phyloP scores from a whole-genome alignment of 164 flowering plant species.

The Stephania yunnanensis region DNA sequence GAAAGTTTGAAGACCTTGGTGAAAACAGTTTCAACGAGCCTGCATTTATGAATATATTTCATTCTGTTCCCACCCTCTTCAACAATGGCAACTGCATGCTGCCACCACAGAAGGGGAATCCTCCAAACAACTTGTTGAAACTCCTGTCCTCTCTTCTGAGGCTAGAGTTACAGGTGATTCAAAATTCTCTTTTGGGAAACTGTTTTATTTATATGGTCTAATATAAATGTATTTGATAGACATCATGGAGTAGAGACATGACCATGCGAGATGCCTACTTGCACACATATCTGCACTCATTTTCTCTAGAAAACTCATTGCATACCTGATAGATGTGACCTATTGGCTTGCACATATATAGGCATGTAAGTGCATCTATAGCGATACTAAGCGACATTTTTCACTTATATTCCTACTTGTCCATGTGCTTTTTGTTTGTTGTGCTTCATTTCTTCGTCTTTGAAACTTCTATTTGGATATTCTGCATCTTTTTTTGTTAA shows the following conservation, averaged over 20 bases:
- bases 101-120: slow-evolving; percentile 33
- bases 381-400: no score
- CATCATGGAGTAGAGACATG: background rate
- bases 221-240: no score
- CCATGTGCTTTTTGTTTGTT: background rate
- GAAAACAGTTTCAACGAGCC: slow-evolving; percentile 76
- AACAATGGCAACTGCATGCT: slow-evolving; percentile 29
- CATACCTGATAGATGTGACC: background rate
- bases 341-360: background rate
- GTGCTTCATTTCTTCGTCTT: no score
- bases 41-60: slow-evolving; percentile 43
- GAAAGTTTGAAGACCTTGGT: slow-evolving; percentile 25
- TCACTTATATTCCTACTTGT: slow-evolving; percentile 4
- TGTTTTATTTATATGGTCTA: no score
- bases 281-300: background rate
- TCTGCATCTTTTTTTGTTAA: no score
- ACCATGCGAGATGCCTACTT: slow-evolving; percentile 29
- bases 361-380: background rate
- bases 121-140: slow-evolving; percentile 25
- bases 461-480: no score
- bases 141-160: slow-evolving; percentile 29
- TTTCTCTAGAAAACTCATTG: background rate
- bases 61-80: slow-evolving; percentile 33
- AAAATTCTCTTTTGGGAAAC: no score
- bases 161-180: background rate